Conservation (phyloP, 169 alveolate genomes). For the Condylostoma magnum region DNA sequence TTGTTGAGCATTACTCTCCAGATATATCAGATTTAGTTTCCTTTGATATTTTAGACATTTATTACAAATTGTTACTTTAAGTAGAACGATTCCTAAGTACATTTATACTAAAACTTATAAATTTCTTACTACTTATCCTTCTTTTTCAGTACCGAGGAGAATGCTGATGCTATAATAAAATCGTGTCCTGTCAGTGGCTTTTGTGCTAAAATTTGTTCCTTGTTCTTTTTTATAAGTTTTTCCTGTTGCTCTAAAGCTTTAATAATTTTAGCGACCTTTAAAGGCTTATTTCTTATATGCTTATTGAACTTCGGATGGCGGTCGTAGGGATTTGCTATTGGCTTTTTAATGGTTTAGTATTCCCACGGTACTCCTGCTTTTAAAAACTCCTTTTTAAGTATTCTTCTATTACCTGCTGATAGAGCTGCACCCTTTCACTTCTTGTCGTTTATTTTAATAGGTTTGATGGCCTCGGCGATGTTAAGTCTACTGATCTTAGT, state of each 20-base stretch:
- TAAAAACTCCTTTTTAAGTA: slow-evolving; percentile 14
- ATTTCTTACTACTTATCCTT: too few relatives aligned
- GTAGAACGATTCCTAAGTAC: too few relatives aligned
- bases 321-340: background rate
- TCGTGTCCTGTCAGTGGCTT: slow-evolving; percentile 24
- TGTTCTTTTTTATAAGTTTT: slow-evolving; percentile 14
- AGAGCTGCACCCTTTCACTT: background rate
- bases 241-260: slow-evolving; percentile 22
- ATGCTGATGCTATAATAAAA: background rate
- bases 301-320: background rate
- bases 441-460: too few relatives aligned
- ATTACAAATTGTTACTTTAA: too few relatives aligned
- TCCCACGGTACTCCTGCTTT: slow-evolving; percentile 36
- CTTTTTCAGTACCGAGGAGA: too few relatives aligned
- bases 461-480: too few relatives aligned
- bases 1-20: too few relatives aligned
- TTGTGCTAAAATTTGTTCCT: background rate
- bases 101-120: too few relatives aligned
- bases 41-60: too few relatives aligned
- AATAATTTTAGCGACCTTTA: background rate
- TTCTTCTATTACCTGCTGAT: background rate
- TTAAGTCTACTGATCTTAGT: too few relatives aligned
- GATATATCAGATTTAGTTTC: too few relatives aligned
- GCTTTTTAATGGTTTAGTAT: background rate
- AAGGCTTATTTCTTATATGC: background rate